Evolutionary conservation across 306 rosid genomes (phyloP).

Genomic region (Cicer pinnatifidum): DNA sequence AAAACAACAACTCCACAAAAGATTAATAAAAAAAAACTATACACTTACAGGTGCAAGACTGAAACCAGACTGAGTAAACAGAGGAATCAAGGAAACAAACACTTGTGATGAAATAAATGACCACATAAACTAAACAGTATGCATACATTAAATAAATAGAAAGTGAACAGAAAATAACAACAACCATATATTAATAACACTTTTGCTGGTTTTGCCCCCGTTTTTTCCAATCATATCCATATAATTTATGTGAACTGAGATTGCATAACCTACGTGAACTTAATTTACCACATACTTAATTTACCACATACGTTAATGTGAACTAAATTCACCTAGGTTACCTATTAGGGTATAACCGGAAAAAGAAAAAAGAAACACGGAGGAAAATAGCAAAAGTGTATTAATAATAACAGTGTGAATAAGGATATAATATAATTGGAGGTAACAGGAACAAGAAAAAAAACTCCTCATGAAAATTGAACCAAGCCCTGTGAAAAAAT

Average conservation of each 20-base stretch:
- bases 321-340: too few species aligned
- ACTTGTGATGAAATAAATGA: not conserved
- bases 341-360: too few species aligned
- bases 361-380: too few species aligned
- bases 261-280: too few species aligned
- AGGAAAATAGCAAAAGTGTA: too few species aligned
- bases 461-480: conserved; percentile 97
- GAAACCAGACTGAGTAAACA: conserved; percentile 95
- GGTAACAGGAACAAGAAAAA: conserved; percentile 96
- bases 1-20: conserved; percentile 14
- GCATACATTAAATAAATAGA: conserved; percentile 25
- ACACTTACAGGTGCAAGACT: conserved; percentile 93
- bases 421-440: conserved; percentile 99
- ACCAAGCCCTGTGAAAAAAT: conserved; percentile 75
- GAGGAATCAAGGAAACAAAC: conserved; percentile 67
- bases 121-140: conserved; percentile 17
- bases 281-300: too few species aligned
- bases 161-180: not conserved
- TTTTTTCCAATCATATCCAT: too few species aligned
- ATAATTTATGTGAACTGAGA: too few species aligned
- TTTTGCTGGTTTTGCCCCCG: too few species aligned
- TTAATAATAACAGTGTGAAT: not conserved
- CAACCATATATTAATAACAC: not conserved
- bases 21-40: conserved; percentile 14
- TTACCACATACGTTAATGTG: too few species aligned